Evolutionary conservation across 192 early-diverging fungal genomes (phyloP).

Genomic region (Podochytrium sp.): DNA sequence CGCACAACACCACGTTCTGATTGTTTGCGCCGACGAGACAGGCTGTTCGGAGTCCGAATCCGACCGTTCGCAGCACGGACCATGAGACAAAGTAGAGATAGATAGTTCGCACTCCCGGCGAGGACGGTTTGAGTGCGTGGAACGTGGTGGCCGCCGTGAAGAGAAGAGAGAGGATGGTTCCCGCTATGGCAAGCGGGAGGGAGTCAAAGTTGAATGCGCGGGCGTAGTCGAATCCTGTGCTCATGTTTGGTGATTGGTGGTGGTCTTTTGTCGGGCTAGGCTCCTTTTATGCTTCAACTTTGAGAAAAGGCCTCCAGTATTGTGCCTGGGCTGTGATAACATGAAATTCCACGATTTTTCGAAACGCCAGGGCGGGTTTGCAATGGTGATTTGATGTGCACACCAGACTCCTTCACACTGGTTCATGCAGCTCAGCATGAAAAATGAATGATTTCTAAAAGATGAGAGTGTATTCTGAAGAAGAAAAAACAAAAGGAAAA

Average conservation of each 20-base stretch:
- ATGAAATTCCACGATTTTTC: too few species aligned
- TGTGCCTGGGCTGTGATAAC: too few species aligned
- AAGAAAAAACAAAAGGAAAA: neutral
- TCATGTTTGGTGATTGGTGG: too few species aligned
- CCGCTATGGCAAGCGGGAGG: neutral
- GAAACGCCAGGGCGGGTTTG: too few species aligned
- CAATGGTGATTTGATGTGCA: too few species aligned
- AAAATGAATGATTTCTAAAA: too few species aligned
- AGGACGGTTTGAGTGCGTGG: neutral
- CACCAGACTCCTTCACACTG: too few species aligned
- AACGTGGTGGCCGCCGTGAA: neutral
- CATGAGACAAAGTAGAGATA: neutral
- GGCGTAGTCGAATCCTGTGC: neutral
- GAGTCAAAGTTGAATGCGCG: neutral
- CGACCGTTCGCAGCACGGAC: neutral
- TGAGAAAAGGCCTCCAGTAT: too few species aligned
- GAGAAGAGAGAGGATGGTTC: neutral
- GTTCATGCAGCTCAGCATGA: too few species aligned
- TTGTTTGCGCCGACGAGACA: neutral
- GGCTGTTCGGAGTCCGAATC: slow-evolving; percentile 4
- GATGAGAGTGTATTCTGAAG: too few species aligned
- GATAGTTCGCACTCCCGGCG: neutral
- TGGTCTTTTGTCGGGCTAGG: too few species aligned
- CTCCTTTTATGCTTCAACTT: too few species aligned
- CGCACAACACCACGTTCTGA: neutral